These are phyloP conservation scores for Micromonas commoda DNA, from an alignment of 139 green algal genomes.

Conservation along the genomic window DNA sequence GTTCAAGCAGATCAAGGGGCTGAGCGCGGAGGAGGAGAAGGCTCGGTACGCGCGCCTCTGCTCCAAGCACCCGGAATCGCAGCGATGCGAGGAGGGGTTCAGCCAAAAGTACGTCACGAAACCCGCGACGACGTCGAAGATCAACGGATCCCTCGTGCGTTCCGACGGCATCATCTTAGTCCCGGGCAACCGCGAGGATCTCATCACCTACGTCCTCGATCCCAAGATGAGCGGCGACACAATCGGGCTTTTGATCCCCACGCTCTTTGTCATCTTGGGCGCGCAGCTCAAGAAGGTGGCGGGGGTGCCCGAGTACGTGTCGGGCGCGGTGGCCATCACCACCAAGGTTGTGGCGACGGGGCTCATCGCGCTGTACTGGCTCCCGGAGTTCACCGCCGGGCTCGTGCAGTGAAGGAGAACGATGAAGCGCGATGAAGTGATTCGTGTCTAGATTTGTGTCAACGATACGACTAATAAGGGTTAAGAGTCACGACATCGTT, in stretches of 20 bases:
- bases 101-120: not conserved
- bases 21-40: not conserved
- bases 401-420: not conserved
- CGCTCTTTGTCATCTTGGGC: slow-evolving; percentile 19
- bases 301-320: slow-evolving; percentile 14
- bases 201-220: slow-evolving; percentile 20
- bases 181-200: slow-evolving; percentile 21
- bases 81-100: slow-evolving; percentile 8
- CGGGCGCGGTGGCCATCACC: slow-evolving; percentile 8
- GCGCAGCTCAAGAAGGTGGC: slow-evolving; percentile 16
- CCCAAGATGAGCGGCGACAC: slow-evolving; percentile 20
- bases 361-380: slow-evolving; percentile 15
- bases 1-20: not conserved
- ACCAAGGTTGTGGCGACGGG: slow-evolving; percentile 16
- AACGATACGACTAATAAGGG: too few relatives aligned
- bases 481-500: too few relatives aligned
- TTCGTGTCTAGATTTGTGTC: too few relatives aligned
- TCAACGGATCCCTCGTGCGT: slow-evolving; percentile 17
- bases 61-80: not conserved
- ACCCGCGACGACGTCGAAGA: not conserved
- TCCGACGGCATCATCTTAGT: slow-evolving; percentile 21
- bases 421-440: too few relatives aligned
- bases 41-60: slow-evolving; percentile 4
- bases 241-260: slow-evolving; percentile 11
- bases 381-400: slow-evolving; percentile 2